Base-by-base conservation (phyloP, 2,329 filamentous ascomycete genomes). In the Periconia macrospinosa region DNA sequence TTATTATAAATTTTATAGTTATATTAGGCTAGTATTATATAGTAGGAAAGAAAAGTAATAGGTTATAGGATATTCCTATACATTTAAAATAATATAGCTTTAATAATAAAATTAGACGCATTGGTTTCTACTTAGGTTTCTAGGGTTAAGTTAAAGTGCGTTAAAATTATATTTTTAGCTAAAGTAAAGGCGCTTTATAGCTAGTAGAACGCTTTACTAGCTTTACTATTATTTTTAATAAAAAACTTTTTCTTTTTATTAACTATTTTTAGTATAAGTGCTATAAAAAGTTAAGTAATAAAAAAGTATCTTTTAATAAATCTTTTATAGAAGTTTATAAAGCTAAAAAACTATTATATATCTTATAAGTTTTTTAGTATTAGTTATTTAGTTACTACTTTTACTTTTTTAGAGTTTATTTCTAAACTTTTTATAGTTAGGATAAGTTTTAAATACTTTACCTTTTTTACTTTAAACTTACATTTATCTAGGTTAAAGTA, bases 1-100 rank as follows among this genome's bases (percentile, higher is more conserved):
- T 75, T 73, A 47, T 75, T 55, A 46, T 75, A 60, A 10, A 73
- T 73, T 14, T 69, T 41, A 52, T 75, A 75, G 53, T 74, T 75
- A 5, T 47, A 56, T 54, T 74, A 49, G 1, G 56, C 54, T 7
- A 43, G 42, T 8, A n/a, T 53, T 8, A 66, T 50, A 41, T 69
- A 72, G 45, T 50, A 54, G 10, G 54, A 69, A 27, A 54, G 63
- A 53, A 56, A 72, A 3, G 59, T 61, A 0, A 68, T 54, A 18
- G 52, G 63, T 2, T 55, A 37, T 10, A 55, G 30, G 6, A 52
- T 53, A 14, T 56, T 19, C 14, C 54, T 45, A 10, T 60, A 30
- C 6, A 49, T 33, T 20, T 64, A 52, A 13, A 45, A 59, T 6
- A 66, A 18, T 7, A 58, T 30, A 13, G 35, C 57, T 2, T 17